Base-by-base conservation (phyloP, 1,139 yeast genomes). In the Saccharomyces pastorianus region DNA sequence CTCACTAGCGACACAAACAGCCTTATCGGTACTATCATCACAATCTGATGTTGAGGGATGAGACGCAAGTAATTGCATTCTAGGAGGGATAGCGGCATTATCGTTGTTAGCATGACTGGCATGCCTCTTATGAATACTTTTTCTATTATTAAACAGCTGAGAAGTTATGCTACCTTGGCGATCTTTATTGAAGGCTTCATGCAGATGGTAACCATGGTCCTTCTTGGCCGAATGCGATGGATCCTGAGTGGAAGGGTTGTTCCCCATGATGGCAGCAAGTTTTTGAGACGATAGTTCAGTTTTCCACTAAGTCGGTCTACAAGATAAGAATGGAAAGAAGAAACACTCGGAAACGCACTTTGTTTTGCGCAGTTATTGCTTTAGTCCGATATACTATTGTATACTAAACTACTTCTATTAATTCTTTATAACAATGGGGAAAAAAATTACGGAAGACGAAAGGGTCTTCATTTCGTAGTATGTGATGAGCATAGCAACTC, bases 141-240 rank as follows among this genome's bases (percentile, higher is more conserved):
- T 57, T 53, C 61, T 57, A 23, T 60, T 58, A 7, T 62, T 60
- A 38, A 61, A 61, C 17, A 61, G 54, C 49, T 61, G 62, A 14
- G 64, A 61, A 5, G 64, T 60, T 27, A 61, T 61, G 47, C 62
- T 59, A n/a, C 57, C 59, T 34, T 60, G 61, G 13, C 63, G 58
- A 28, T 47, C 55, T 29, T 47, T 47, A 29, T 23, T 23, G n/a
- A 31, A 47, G 6, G 32, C 46, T 47, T 31, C 31, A n/a, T 51
- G 46, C 2, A 47, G 17, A 47, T 28, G 48, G 7, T 26, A 7
- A 25, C 25, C 23, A 8, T 38, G 53, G n/a, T 48, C 20, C 31
- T 14, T 49, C 13, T 27, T 51, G 38, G 27, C 47, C 25, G 28
- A 25, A 17, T 41, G 51, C 46, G 46, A 27, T 32, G 47, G 28